Base-by-base conservation (phyloP, 495 filamentous ascomycete species). In the Neurospora sp. region DNA sequence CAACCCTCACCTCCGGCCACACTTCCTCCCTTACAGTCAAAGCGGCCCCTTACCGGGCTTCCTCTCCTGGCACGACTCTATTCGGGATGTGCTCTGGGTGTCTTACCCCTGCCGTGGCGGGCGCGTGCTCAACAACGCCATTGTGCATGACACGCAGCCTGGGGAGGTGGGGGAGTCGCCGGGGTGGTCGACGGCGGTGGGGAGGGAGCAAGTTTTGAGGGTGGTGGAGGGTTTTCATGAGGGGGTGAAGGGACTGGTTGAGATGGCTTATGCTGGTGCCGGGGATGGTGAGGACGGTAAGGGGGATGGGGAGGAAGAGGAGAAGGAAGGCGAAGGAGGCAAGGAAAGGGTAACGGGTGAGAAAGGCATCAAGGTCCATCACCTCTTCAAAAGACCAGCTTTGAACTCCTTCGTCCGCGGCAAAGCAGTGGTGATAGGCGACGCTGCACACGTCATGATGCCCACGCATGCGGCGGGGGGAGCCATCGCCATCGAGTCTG, bases 41-140 rank as follows among this genome's bases (percentile, higher is more conserved):
- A 71, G 75, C 40, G 73, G 74, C 40, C 74, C 79, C 2, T 68
- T 42, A 0, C 73, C 77, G 0, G 78, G 80, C 8, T 82, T 83
- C 22, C 39, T 81, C 0, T 73, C 77, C 14, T 80, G 74, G 39
- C 74, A 77, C 41, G 75, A 80, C 8, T 44, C 77, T 4, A 14
- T n/a, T 8, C 80, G 80, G 20, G 75, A 78, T 5, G 73, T 78
- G 12, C 75, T 83, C 59, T 76, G 84, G 69, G 80, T 87, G 0
- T 75, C 75, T 12, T 88, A 88, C 72, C 79, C 80, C 3, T 87
- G 86, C 75, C 82, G 83, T 3, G 75, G 75, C n/a, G 77, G 75
- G 27, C 73, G 68, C 12, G 39, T 80, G 18, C 72, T 81, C 27
- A 81, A 79, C 73, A 78, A 74, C 47, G 80, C 79, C 3, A 71